phyloP scores from a whole-genome alignment of 139 green algal genomes.

The Micractinium sp. region DNA sequence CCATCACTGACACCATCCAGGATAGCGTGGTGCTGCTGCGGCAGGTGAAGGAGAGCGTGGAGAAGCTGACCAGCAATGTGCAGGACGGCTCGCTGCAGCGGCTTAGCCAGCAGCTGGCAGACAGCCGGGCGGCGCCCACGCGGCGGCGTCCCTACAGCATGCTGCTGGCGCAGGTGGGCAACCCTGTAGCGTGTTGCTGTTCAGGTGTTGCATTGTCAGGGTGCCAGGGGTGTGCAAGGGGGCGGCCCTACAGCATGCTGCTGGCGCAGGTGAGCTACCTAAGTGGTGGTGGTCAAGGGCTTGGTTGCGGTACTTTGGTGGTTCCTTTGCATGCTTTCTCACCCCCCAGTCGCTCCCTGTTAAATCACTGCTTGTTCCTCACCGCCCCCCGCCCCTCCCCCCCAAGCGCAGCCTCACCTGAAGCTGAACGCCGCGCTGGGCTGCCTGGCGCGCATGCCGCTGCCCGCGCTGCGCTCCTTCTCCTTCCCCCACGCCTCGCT shows the following conservation, averaged over 20 bases:
- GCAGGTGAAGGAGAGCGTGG: slow-evolving; percentile 18
- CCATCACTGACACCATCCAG: slow-evolving; percentile 32
- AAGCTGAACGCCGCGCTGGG: slow-evolving; percentile 62
- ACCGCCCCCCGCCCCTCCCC: not conserved
- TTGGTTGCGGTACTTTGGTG: too few species aligned
- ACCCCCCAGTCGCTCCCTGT: too few species aligned
- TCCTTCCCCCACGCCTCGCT: not conserved
- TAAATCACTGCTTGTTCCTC: not conserved
- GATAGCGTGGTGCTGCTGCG: slow-evolving; percentile 35
- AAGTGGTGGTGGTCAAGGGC: too few species aligned
- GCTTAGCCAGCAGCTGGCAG: slow-evolving; percentile 32
- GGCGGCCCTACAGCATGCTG: not conserved
- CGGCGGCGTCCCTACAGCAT: slow-evolving; percentile 50
- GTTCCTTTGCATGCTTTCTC: too few species aligned
- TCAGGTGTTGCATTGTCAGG: not conserved
- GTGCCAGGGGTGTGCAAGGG: not conserved
- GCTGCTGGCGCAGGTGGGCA: slow-evolving; percentile 41
- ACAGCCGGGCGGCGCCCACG: not conserved
- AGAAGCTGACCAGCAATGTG: slow-evolving; percentile 45
- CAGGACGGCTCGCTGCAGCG: slow-evolving; percentile 49
- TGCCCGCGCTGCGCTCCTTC: slow-evolving; percentile 40
- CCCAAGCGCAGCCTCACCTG: slow-evolving; percentile 35
- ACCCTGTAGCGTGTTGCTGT: too few species aligned
- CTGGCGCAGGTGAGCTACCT: not conserved
- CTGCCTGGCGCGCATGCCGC: slow-evolving; percentile 62